A percentile compares a stretch with the other conserved stretches of the same genome.
Conservation (phyloP, 2,329 filamentous ascomycete genomes). For the Neonectria hederae region DNA sequence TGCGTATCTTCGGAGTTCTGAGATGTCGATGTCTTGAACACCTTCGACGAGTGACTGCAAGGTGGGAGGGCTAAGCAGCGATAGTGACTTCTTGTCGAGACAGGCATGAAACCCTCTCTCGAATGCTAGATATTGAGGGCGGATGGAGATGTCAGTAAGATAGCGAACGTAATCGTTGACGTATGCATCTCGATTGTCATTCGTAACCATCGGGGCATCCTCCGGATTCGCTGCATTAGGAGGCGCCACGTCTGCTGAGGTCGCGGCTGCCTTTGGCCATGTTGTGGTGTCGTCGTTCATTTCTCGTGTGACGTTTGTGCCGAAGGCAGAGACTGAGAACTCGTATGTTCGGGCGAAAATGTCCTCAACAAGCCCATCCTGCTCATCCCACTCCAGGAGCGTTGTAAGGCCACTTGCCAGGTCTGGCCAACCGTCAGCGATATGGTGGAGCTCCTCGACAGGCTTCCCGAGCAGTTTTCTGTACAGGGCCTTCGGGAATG, state of each 20-base stretch:
- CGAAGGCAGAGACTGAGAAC: constrained; percentile 74
- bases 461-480: constrained; percentile 77
- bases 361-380: constrained; percentile 80
- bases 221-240: constrained; percentile 47
- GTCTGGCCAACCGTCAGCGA: constrained; percentile 88
- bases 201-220: constrained; percentile 79
- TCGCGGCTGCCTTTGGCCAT: constrained; percentile 64
- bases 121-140: constrained; percentile 83
- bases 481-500: constrained; percentile 87
- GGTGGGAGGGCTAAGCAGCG: constrained; percentile 74
- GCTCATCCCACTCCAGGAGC: constrained; percentile 79
- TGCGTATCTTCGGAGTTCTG: constrained; percentile 74
- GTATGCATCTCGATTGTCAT: constrained; percentile 79
- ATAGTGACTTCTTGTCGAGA: constrained; percentile 74
- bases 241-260: constrained; percentile 32
- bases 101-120: constrained; percentile 81
- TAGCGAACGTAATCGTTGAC: constrained; percentile 87
- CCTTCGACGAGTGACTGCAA: constrained; percentile 87
- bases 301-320: constrained; percentile 64
- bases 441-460: constrained; percentile 76
- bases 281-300: constrained; percentile 57
- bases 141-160: constrained; percentile 80
- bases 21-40: constrained; percentile 79
- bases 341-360: constrained; percentile 86
- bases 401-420: constrained; percentile 77